Conservation (phyloP, 176 grass and related monocot species). For the Thinopyrum elongatum region DNA sequence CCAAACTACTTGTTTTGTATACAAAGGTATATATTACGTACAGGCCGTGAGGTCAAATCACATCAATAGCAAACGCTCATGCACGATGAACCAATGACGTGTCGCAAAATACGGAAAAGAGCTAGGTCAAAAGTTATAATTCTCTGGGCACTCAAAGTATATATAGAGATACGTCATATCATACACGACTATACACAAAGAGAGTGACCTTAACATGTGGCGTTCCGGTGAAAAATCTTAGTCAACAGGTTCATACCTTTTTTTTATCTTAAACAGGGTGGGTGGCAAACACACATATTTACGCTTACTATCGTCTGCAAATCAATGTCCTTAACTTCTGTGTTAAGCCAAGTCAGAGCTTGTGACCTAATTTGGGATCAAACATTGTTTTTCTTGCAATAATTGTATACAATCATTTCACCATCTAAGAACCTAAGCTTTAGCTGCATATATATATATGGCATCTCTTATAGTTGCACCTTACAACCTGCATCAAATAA, state of each 20-base stretch:
- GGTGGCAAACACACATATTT: slow-evolving; percentile 16
- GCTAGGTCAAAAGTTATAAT: background rate
- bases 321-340: slow-evolving; percentile 19
- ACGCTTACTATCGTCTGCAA: slow-evolving; percentile 5
- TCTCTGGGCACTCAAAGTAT: background rate
- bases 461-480: background rate
- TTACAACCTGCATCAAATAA: slow-evolving; percentile 31
- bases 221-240: background rate
- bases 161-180: background rate
- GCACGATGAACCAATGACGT: background rate
- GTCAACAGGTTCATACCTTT: slow-evolving; percentile 20
- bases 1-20: background rate
- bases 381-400: slow-evolving; percentile 26
- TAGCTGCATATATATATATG: slow-evolving; percentile 27
- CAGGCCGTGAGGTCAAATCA: background rate
- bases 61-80: background rate
- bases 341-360: slow-evolving; percentile 6
- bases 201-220: background rate
- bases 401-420: slow-evolving; percentile 8
- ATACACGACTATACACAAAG: background rate
- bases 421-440: background rate
- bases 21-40: background rate
- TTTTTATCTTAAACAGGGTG: slow-evolving; percentile 11
- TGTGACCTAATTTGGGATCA: slow-evolving; percentile 28
- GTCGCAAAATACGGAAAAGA: background rate